A percentile compares a stretch with the other conserved stretches of the same genome.
Evolutionary conservation across 2,329 filamentous ascomycete genomes (phyloP).

Genomic region (Penicillium freii): DNA sequence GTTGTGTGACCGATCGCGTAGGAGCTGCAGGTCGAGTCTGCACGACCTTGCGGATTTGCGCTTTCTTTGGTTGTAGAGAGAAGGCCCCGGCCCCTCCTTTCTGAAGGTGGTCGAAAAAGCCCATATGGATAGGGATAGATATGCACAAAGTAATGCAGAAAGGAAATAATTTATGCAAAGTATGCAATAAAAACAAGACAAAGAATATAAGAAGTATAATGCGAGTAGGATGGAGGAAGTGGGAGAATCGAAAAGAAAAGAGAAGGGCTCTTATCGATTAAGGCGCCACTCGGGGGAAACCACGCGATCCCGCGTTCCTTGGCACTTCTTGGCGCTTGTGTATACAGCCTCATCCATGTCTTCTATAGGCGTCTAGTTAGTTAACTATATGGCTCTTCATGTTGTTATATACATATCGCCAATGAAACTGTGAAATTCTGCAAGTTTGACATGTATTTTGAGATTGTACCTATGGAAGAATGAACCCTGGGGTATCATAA

Average conservation of each 20-base stretch:
- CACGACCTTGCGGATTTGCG: slow-evolving; percentile 45
- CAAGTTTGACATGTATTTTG: neutral
- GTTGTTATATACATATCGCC: too few relatives aligned
- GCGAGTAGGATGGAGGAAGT: neutral
- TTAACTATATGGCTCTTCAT: too few relatives aligned
- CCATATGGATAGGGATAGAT: slow-evolving; percentile 32
- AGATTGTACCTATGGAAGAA: slow-evolving; percentile 6
- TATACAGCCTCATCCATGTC: slow-evolving; percentile 1
- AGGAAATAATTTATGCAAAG: slow-evolving; percentile 11
- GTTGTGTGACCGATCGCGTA: slow-evolving; percentile 31
- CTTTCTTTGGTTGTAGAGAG: slow-evolving; percentile 42
- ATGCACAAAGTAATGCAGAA: slow-evolving; percentile 17
- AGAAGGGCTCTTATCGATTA: slow-evolving; percentile 11
- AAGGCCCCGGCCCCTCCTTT: slow-evolving; percentile 44
- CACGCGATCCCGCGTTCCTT: slow-evolving; percentile 12
- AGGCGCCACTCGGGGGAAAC: slow-evolving; percentile 25
- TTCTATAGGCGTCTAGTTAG: neutral
- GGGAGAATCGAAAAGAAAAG: slow-evolving; percentile 9
- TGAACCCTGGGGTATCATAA: slow-evolving; percentile 20
- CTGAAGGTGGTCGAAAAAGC: slow-evolving; percentile 47
- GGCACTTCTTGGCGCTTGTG: neutral
- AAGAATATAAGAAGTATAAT: slow-evolving; percentile 1
- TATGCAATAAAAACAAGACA: neutral
- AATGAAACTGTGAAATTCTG: neutral
- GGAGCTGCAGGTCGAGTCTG: slow-evolving; percentile 35